Percentiles rank a stretch among this genome's conserved stretches.
Conservation (phyloP, 2,329 filamentous ascomycete species). For the Fusarium nisikadoi region DNA sequence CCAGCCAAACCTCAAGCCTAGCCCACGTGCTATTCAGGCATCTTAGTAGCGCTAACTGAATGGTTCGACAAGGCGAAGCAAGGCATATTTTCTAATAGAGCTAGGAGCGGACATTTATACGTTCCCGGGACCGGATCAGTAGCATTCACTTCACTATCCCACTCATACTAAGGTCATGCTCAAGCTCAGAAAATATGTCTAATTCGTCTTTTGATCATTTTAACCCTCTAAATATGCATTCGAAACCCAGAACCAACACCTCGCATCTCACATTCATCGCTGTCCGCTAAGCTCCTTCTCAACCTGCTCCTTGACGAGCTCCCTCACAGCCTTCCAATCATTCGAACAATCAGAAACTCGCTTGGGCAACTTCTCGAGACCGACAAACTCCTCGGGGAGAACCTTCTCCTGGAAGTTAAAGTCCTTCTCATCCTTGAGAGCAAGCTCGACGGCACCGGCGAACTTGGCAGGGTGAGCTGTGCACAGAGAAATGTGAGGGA, state of each 20-base stretch:
- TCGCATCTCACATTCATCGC: conserved; percentile 1
- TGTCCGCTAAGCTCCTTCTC: conserved; percentile 66
- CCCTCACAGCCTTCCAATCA: conserved; percentile 79
- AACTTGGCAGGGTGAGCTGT: conserved; percentile 98
- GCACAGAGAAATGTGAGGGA: conserved; percentile 84
- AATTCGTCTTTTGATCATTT: not conserved
- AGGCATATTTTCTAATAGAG: not conserved
- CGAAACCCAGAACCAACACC: conserved; percentile 5
- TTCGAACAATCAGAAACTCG: conserved; percentile 76
- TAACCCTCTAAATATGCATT: conserved; percentile 3
- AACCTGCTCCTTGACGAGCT: conserved; percentile 80
- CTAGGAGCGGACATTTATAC: fast-evolving
- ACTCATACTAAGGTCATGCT: not conserved
- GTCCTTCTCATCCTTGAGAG: conserved; percentile 74
- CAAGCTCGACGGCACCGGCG: conserved; percentile 81
- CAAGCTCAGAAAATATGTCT: not conserved
- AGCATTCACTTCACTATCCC: not conserved
- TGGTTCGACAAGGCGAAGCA: not conserved
- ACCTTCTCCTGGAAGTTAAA: conserved; percentile 82
- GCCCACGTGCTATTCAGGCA: not conserved
- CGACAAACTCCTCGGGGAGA: conserved; percentile 83
- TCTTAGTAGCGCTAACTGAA: not conserved
- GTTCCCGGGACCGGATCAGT: not conserved
- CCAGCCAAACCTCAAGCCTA: not conserved
- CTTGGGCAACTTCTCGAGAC: conserved; percentile 79